A percentile compares a stretch with the other conserved stretches of the same genome.
Conservation (phyloP, 371 early-diverging fungal species). For the Blastocladiella emersonii region DNA sequence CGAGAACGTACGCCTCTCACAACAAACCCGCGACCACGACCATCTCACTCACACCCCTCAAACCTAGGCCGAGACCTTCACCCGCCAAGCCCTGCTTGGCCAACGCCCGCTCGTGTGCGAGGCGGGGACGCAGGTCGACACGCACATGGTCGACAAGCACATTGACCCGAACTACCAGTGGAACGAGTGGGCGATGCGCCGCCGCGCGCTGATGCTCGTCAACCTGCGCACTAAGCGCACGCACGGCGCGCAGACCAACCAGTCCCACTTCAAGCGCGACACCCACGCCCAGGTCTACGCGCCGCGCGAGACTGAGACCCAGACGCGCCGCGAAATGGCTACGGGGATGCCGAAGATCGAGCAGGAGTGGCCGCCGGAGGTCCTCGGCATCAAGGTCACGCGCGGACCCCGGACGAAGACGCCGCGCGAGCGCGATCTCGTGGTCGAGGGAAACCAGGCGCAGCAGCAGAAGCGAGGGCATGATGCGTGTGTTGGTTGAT, state of each 20-base stretch:
- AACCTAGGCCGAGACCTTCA: conserved; percentile 23
- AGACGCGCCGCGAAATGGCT: conserved; percentile 19
- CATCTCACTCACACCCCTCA: not conserved
- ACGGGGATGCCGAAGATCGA: conserved; percentile 18
- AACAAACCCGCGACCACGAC: not conserved
- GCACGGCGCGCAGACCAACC: conserved; percentile 28
- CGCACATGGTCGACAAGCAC: conserved; percentile 27
- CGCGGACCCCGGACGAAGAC: no score
- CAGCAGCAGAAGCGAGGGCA: no score
- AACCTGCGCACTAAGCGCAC: conserved; percentile 29
- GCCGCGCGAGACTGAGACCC: conserved; percentile 23
- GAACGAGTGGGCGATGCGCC: conserved; percentile 43
- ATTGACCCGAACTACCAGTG: conserved; percentile 33
- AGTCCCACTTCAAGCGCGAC: conserved; percentile 26
- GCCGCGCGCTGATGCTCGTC: conserved; percentile 34
- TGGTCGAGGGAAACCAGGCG: no score
- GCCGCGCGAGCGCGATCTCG: no score
- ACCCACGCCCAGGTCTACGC: conserved; percentile 34
- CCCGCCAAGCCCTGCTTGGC: conserved; percentile 26
- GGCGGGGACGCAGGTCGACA: conserved; percentile 31
- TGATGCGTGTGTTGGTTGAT: no score
- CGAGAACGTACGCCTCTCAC: conserved; percentile 19
- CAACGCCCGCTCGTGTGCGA: conserved; percentile 31
- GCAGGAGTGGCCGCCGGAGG: not conserved
- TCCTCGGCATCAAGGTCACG: not conserved